These are phyloP conservation scores for Boletellus sp. DNA, from an alignment of 1,284 basidiomycete genomes.

Conservation along the genomic window DNA sequence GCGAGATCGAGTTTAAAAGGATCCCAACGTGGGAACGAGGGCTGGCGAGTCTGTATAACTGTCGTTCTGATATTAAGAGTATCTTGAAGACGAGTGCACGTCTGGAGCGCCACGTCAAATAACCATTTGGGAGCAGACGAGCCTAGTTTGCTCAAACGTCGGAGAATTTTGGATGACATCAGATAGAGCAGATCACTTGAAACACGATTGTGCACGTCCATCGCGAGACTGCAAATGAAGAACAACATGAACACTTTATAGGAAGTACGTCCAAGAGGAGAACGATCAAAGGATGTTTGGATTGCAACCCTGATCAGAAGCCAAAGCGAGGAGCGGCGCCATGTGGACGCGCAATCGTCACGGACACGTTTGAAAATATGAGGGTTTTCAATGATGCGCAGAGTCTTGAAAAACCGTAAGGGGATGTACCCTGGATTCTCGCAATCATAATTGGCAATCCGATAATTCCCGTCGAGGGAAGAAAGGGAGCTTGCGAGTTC, in stretches of 20 bases:
- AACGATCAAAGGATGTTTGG: background rate
- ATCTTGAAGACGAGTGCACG: background rate
- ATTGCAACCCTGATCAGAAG: background rate
- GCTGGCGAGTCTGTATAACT: too few relatives aligned
- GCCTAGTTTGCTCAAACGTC: conserved; percentile 38
- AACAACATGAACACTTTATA: conserved; percentile 1
- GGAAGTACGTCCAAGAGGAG: background rate
- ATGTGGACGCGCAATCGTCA: too few relatives aligned
- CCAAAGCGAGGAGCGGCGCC: conserved; percentile 36
- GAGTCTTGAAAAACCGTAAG: conserved; percentile 25
- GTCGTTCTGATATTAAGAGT: background rate
- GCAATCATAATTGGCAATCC: too few relatives aligned
- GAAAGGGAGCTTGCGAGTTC: background rate
- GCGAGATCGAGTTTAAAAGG: background rate
- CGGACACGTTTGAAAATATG: background rate
- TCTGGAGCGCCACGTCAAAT: conserved; percentile 1
- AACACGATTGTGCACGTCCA: conserved; percentile 16
- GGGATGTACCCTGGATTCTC: too few relatives aligned
- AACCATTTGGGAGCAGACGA: conserved; percentile 10
- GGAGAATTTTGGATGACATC: conserved; percentile 29
- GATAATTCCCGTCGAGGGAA: too few relatives aligned
- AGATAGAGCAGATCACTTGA: conserved; percentile 31
- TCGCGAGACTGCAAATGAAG: background rate
- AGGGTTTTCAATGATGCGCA: conserved; percentile 18
- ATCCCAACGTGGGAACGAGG: too few relatives aligned